Percentiles rank a stretch among this genome's conserved stretches.
These are phyloP conservation scores for Polytrichum commune DNA, from an alignment of 225 moss, liverwort and hornwort genomes.

Conservation along the genomic window DNA sequence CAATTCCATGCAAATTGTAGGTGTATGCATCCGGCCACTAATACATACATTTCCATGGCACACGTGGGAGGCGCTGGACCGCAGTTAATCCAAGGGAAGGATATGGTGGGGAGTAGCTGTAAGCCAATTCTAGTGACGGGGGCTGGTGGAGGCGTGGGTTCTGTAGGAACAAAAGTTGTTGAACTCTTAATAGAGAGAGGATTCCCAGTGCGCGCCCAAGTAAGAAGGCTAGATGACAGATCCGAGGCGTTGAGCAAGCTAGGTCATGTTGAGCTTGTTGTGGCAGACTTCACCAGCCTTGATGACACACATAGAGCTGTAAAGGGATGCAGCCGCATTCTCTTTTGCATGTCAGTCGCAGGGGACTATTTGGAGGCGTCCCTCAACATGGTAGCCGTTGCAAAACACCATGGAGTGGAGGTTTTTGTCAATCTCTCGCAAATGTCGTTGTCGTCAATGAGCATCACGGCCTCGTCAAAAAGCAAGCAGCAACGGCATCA, in stretches of 20 bases:
- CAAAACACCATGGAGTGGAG: constrained; percentile 22
- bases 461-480: constrained; percentile 18
- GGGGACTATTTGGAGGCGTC: constrained; percentile 26
- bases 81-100: neutral
- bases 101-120: neutral
- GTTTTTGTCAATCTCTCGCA: constrained; percentile 32
- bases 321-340: constrained; percentile 26
- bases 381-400: constrained; percentile 12
- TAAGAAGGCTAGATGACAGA: constrained; percentile 22
- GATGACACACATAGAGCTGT: constrained; percentile 23
- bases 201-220: constrained; percentile 26
- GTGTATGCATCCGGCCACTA: neutral
- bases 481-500: constrained; percentile 9
- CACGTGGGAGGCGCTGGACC: neutral
- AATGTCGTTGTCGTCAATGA: constrained; percentile 28
- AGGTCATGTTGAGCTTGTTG: constrained; percentile 22
- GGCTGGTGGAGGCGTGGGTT: constrained; percentile 26
- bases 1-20: neutral
- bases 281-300: constrained; percentile 18
- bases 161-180: constrained; percentile 18
- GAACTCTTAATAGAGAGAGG: constrained; percentile 6
- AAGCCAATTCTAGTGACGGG: constrained; percentile 33
- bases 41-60: neutral
- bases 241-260: constrained; percentile 12
- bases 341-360: constrained; percentile 27